Base-by-base conservation (phyloP, 768 basidiomycete genomes). In the Guyanaporus albipodus region DNA sequence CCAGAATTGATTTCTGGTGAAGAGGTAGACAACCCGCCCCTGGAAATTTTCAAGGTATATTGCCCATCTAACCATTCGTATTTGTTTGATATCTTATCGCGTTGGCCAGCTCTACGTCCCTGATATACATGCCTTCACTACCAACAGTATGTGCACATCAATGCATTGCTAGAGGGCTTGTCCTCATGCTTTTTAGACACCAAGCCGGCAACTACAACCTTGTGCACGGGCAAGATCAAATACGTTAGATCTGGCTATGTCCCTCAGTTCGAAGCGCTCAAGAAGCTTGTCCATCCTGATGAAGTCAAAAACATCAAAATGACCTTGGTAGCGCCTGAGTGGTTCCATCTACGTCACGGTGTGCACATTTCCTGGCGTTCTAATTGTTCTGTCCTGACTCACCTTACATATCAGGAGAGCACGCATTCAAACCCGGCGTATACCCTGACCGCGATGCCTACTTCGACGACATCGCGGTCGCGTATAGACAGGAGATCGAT, bases 271-370 rank as follows among this genome's bases (percentile, higher is more conserved):
- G 76, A 80, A 47, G 77, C 72, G 40, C 66, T 84, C 47, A 85
- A 82, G 62, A 66, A 62, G 22, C 57, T 83, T 17, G 80, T 84
- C 21, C 58, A 76, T 15, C 70, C 77, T 8, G 74, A 84, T 66
- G 83, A 86, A 56, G 78, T 84, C 48, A 74, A 74, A 57, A 71
- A 74, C 57, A 75, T 88, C 63, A 89, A 91, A 62, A 57, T 88
- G 48, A 87, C 82, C 12, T 70, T 86, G 64, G 82, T 79, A 49
- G 78, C 84, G 0, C 86, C 85, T 4, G 79, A 80, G 28, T 85
- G 83, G 82, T 82, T 79, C 62, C 82, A 84, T 60, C 76, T 84
- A 23, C 76, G 79, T 21, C 82, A 83, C 59, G 84, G 84, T 40
- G 54, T 6, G 7, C 5, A 5, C 14, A 22, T 32, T 10, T 4